A percentile compares a stretch with the other conserved stretches of the same genome.
Evolutionary conservation across 371 early-diverging fungal genomes (phyloP).

Genomic region (Saksenaea oblongispora): DNA sequence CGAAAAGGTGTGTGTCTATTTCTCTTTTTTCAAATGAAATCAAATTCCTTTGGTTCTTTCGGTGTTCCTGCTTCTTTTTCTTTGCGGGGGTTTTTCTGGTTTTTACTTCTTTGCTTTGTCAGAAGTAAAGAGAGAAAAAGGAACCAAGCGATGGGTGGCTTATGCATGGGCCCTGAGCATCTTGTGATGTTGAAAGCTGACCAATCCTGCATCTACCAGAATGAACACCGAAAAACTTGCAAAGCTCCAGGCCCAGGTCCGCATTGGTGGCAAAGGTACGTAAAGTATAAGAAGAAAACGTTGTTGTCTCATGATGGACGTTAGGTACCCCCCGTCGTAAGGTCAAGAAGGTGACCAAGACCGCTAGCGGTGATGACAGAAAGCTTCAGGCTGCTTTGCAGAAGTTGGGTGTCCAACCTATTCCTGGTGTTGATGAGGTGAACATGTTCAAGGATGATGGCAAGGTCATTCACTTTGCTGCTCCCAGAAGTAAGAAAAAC

Average conservation of each 20-base stretch:
- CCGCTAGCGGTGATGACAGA: conserved; percentile 78
- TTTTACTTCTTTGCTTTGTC: background rate
- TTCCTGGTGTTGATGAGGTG: conserved; percentile 88
- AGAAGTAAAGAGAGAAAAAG: background rate
- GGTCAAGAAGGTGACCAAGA: conserved; percentile 55
- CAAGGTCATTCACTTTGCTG: conserved; percentile 85
- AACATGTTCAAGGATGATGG: conserved; percentile 96
- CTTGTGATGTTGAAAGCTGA: background rate
- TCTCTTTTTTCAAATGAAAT: background rate
- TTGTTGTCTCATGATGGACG: background rate
- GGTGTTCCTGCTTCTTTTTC: background rate
- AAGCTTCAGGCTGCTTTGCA: conserved; percentile 86
- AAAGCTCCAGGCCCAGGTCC: conserved; percentile 89
- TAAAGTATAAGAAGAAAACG: background rate
- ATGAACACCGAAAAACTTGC: conserved; percentile 97
- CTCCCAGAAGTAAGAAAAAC: conserved; percentile 76
- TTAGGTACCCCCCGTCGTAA: conserved; percentile 93
- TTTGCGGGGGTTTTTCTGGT: background rate
- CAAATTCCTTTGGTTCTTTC: background rate
- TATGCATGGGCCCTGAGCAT: too few relatives aligned
- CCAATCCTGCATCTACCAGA: background rate
- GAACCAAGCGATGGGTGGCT: too few relatives aligned
- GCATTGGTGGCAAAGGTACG: conserved; percentile 89
- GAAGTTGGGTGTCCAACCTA: conserved; percentile 86
- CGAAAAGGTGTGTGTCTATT: background rate